Percentiles rank a stretch among this genome's conserved stretches.
These are phyloP conservation scores for Tephrocybe sp. DNA, from an alignment of 768 basidiomycete genomes.

Conservation along the genomic window DNA sequence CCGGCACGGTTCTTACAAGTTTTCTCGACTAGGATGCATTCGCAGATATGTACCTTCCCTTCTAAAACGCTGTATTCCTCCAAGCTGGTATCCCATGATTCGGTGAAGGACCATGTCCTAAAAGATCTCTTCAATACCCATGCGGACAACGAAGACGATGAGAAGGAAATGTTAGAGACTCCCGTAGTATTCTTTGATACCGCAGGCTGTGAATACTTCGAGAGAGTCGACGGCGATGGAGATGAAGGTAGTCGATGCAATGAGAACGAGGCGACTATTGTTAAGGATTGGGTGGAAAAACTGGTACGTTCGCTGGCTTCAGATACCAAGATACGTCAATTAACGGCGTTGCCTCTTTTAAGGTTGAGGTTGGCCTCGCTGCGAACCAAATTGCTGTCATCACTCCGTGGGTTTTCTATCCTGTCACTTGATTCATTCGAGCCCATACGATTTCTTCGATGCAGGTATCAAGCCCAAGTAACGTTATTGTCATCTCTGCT, in stretches of 20 bases:
- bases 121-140: conserved; percentile 58
- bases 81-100: conserved; percentile 63
- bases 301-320: conserved; percentile 44
- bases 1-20: neutral
- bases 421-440: neutral
- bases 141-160: conserved; percentile 57
- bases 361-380: conserved; percentile 61
- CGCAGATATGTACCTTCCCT: conserved; percentile 81
- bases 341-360: neutral
- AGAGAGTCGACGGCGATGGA: conserved; percentile 70
- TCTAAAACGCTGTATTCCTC: conserved; percentile 77
- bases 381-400: conserved; percentile 82
- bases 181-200: conserved; percentile 95
- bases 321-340: neutral
- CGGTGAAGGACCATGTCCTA: conserved; percentile 74
- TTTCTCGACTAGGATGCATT: conserved; percentile 68
- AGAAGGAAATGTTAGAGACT: conserved; percentile 66
- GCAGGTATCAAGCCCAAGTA: conserved; percentile 93
- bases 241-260: conserved; percentile 92
- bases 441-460: neutral
- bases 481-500: conserved; percentile 76
- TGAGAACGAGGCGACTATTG: conserved; percentile 91
- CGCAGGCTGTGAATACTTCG: conserved; percentile 90
- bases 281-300: conserved; percentile 77
- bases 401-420: conserved; percentile 59